These are phyloP conservation scores for Kandelia obovata DNA, from an alignment of 345 rosid genomes.

Conservation along the genomic window DNA sequence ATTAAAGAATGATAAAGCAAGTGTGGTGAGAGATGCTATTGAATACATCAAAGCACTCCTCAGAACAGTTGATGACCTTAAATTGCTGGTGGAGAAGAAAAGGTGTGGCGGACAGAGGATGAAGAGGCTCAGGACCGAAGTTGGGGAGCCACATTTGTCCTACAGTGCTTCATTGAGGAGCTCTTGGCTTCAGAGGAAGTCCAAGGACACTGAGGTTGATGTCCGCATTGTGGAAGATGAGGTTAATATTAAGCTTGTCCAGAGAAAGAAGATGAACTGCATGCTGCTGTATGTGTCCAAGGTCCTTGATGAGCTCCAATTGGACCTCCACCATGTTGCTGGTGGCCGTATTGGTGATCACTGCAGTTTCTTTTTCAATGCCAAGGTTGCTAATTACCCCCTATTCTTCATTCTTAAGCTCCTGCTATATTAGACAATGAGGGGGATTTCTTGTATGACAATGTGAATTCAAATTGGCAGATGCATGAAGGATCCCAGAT, in stretches of 20 bases:
- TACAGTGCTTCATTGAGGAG: constrained; percentile 51
- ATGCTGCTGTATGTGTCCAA: constrained; percentile 69
- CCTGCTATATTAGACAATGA: neutral
- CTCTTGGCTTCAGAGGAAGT: constrained; percentile 87
- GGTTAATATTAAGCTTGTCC: constrained; percentile 79
- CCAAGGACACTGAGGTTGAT: constrained; percentile 79
- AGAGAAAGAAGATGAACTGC: constrained; percentile 74
- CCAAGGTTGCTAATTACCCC: constrained; percentile 50
- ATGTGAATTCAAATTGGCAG: constrained; percentile 14
- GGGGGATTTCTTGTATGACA: neutral
- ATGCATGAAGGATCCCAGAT: constrained; percentile 28
- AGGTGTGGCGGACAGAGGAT: constrained; percentile 51
- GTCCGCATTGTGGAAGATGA: constrained; percentile 79
- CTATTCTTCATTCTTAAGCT: neutral
- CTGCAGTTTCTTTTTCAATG: constrained; percentile 69
- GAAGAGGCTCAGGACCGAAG: constrained; percentile 39
- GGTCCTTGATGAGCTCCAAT: constrained; percentile 69
- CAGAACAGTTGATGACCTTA: constrained; percentile 64
- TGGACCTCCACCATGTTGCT: constrained; percentile 81
- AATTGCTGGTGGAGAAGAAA: constrained; percentile 66
- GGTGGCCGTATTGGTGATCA: constrained; percentile 86
- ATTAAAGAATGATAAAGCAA: constrained; percentile 69
- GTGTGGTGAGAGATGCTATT: constrained; percentile 74
- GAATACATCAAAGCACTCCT: constrained; percentile 71
- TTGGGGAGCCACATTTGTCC: constrained; percentile 46